These are phyloP conservation scores for Lepidium aucheri DNA, from an alignment of 345 rosid species.

Conservation along the genomic window DNA sequence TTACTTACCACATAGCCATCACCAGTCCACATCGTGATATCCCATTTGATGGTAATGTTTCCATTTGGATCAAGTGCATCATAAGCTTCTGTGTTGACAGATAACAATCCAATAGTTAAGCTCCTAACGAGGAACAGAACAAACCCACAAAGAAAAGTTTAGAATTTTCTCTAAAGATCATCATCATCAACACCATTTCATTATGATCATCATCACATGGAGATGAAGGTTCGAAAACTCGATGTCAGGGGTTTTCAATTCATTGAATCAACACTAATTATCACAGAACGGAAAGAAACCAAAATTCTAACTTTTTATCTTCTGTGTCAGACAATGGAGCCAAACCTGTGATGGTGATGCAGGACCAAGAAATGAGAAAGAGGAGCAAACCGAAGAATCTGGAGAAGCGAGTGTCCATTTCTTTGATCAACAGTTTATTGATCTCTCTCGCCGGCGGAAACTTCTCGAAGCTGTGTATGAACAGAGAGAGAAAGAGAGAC, in stretches of 20 bases:
- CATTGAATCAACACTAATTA: background rate
- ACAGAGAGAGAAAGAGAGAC: conserved; percentile 1
- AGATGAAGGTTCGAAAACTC: no score
- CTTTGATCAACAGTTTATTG: conserved; percentile 7
- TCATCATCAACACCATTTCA: background rate
- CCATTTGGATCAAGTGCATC: conserved; percentile 89
- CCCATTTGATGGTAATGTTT: conserved; percentile 95
- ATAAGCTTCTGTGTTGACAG: conserved; percentile 49
- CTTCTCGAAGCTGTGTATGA: conserved; percentile 8
- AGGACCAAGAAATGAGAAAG: conserved; percentile 32
- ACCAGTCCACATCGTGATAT: conserved; percentile 65
- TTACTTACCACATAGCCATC: conserved; percentile 80
- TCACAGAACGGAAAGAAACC: conserved; percentile 5
- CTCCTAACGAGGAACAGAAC: conserved; percentile 7
- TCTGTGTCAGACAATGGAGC: background rate
- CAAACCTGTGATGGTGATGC: conserved; percentile 50
- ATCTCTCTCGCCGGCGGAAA: conserved; percentile 14
- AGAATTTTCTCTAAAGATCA: background rate
- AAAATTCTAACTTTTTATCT: background rate
- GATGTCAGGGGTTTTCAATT: no score
- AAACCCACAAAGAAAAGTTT: background rate
- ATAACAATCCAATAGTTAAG: background rate
- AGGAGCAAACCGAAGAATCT: conserved; percentile 29
- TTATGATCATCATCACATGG: background rate
- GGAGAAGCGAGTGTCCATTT: conserved; percentile 33